Evolutionary conservation across 306 rosid genomes (phyloP).

Genomic region (Rosa chinensis): DNA sequence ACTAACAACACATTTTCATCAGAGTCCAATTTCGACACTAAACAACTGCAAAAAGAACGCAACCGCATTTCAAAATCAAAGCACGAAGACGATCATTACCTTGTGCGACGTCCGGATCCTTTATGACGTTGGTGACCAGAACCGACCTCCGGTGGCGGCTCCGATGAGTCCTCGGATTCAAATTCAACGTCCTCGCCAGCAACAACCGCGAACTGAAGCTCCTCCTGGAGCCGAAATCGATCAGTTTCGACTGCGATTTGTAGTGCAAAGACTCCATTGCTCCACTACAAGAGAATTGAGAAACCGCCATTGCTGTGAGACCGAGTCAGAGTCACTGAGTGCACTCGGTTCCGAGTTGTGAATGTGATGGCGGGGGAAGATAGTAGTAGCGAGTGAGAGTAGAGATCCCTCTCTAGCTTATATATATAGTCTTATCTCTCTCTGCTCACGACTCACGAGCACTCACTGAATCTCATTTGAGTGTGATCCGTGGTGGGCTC

Average conservation of each 20-base stretch:
- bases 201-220: constrained; percentile 42
- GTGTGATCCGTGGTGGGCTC: not conserved
- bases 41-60: not conserved
- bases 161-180: constrained; percentile 24
- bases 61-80: not conserved
- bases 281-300: constrained; percentile 47
- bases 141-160: constrained; percentile 31
- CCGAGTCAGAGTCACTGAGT: not conserved
- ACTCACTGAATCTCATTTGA: not conserved
- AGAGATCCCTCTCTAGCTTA: not conserved
- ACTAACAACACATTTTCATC: constrained; percentile 8
- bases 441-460: not conserved
- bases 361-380: not conserved
- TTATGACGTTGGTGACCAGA: constrained; percentile 47
- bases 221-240: constrained; percentile 36
- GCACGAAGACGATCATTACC: constrained; percentile 35
- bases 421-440: not conserved
- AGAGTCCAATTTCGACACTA: not conserved
- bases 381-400: not conserved
- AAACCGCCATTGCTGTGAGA: constrained; percentile 55
- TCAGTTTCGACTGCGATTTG: constrained; percentile 39
- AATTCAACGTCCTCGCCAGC: constrained; percentile 31
- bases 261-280: constrained; percentile 35
- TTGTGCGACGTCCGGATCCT: constrained; percentile 48
- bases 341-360: not conserved